Evolutionary conservation across 352 stramenopile genomes (phyloP), one percentile per base, ranked within the genome.

Genomic region (Phytophthora pisi): DNA sequence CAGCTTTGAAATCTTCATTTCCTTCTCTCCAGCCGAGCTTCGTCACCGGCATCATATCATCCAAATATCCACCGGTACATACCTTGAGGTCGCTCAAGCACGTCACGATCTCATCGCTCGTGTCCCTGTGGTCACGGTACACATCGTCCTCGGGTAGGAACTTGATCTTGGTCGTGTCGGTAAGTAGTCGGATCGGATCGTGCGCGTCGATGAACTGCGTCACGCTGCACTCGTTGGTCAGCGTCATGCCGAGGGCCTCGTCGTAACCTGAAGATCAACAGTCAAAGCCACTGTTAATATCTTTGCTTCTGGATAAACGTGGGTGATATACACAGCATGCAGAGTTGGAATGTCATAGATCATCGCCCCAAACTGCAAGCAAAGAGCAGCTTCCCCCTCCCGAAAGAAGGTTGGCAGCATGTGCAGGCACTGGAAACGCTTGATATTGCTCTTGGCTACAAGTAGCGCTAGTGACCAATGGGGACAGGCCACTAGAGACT

Each of bases 151-250:
- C 77, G 0, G 82, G 79, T 11, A 90, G 55, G 75, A 99, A 99
- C 0, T 82, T 81, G 18, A 99, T 90, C 16, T 96, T 90, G 0
- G 96, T 99, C 36, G 91, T 93, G 53, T 98, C 91, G 3, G 93
- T 98, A 11, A 99, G 66, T 23, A 99, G 77, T 45, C 97, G 90
- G 56, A 99, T 98, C 5, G 98, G 97, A 64, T 99, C 97, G 24
- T 93, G 88, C 0, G 75, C 80, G 26, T 93, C 85, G 3, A 97
- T 72, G 53, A 97, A 97, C 51, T 97, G 89, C 6, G 82, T 84
- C 1, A 97, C 90, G 18, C 81, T 92, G 52, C 80, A 90, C 49
- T 90, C 87, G 63, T 95, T 93, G 1, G 82, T 95, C 36, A 98
- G 71, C 6, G 79, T 93, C 73, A 91, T 75, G 20, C 93, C 93